Evolutionary conservation across 345 rosid species (phyloP), one percentile per base, ranked within the genome.

Genomic region (Aquilaria yunnanensis): DNA sequence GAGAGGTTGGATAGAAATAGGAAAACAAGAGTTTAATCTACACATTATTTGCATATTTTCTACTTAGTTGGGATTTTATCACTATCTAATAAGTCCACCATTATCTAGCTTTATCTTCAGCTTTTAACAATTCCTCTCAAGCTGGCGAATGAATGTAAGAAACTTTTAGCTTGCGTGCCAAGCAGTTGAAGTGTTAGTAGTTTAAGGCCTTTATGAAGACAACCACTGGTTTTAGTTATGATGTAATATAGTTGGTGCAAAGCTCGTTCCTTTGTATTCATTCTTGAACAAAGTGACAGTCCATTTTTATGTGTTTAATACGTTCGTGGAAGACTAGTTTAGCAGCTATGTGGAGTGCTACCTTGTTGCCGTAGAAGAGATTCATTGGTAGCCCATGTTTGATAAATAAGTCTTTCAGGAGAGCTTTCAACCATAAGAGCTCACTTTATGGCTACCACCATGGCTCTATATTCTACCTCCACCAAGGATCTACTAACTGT

Each of bases 381-480:
- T 12, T 14, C 41, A 52, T 55, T 0, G 72, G 61, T 32, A 9
- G 23, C 0, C 47, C 6, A 3, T 14, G 55, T 1, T 14, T 6
- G 13, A 47, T 32, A n/a, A 30, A 32, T 1, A 54, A 16, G 2
- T 14, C 32, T 1, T 5, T 14, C 8, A 12, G 57, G 0, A 34
- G 37, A 2, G 31, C 32, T 9, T 46, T 9, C 3, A 45, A 30
- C 66, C 41, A 62, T 2, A 50, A 6, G 9, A 62, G 12, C 5
- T 57, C 59, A 7, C 13, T 23, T 2, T 11, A 56, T 52, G 2
- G 52, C 32, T 2, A 12, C 47, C 1, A 43, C 54, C 70, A 65
- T 65, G 11, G 74, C 56, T 0, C 57, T 43, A 48, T 70, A 54
- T 41, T 65, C 16, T 1, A 56, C 57, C 46, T 63, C 51, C 6